Conservation (phyloP, 1,284 basidiomycete genomes). For the Cryptococcus hybrid region DNA sequence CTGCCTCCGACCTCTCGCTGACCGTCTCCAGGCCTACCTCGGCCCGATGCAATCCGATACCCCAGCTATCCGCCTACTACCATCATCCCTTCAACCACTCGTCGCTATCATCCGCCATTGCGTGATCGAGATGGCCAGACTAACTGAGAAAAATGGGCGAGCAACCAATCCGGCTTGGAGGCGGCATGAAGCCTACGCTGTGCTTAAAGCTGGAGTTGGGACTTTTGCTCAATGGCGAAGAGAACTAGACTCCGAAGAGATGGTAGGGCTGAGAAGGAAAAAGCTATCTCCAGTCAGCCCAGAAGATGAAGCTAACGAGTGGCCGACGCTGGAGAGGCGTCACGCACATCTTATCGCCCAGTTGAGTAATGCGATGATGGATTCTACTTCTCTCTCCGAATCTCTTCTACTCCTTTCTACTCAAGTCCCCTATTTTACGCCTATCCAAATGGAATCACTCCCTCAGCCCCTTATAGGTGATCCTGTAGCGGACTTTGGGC, state of each 20-base stretch:
- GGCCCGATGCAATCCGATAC: constrained; percentile 60
- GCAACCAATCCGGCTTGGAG: constrained; percentile 56
- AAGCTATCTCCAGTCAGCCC: constrained; percentile 33
- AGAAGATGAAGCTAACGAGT: constrained; percentile 28
- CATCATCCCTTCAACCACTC: constrained; percentile 30
- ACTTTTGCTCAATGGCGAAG: constrained; percentile 24
- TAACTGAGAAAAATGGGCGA: constrained; percentile 2
- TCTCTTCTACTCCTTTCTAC: constrained; percentile 33
- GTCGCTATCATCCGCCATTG: constrained; percentile 46
- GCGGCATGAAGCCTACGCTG: constrained; percentile 61
- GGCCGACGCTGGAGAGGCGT: constrained; percentile 53
- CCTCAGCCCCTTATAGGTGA: background rate
- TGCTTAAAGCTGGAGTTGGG: constrained; percentile 55
- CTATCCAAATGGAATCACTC: background rate
- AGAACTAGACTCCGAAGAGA: constrained; percentile 6
- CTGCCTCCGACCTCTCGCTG: constrained; percentile 56
- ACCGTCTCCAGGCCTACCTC: constrained; percentile 61
- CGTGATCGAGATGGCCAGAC: constrained; percentile 15
- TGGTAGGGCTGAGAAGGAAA: background rate
- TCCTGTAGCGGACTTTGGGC: background rate
- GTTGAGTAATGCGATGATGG: constrained; percentile 56
- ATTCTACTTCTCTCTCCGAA: constrained; percentile 37
- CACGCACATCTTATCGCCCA: constrained; percentile 72
- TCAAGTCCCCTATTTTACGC: background rate
- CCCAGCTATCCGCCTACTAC: constrained; percentile 50